These are phyloP conservation scores for Phyllosticta ampelicida DNA, from an alignment of 2,329 filamentous ascomycete genomes.

Conservation along the genomic window DNA sequence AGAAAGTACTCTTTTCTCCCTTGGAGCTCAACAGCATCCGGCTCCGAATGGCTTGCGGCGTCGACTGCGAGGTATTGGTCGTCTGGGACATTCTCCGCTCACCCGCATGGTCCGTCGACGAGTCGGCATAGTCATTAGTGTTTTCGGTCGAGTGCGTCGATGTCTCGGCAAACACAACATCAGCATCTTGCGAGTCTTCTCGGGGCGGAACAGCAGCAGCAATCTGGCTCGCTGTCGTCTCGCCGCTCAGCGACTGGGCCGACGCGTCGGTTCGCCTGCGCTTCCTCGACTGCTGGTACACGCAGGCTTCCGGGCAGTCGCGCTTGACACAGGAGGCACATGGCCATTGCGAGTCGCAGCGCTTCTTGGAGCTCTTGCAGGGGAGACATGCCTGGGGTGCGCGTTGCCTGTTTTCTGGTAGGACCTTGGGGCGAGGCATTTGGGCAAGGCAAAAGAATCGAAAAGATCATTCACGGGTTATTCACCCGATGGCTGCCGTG, in stretches of 20 bases:
- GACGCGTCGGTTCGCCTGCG: conserved; percentile 5
- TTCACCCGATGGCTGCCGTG: neutral
- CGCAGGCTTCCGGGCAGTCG: conserved; percentile 12
- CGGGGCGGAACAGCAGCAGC: conserved; percentile 3
- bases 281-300: conserved; percentile 12
- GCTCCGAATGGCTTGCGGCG: conserved; percentile 14
- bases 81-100: neutral
- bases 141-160: neutral
- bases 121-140: neutral
- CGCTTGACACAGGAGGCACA: conserved; percentile 16
- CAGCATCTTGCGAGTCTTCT: conserved; percentile 10
- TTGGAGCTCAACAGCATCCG: conserved; percentile 43
- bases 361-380: conserved; percentile 17
- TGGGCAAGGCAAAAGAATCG: neutral
- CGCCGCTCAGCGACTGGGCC: conserved; percentile 1
- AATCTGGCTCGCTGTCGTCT: neutral
- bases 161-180: neutral
- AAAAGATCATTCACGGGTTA: neutral
- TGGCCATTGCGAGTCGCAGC: conserved; percentile 15
- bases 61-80: neutral
- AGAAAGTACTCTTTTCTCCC: conserved; percentile 39
- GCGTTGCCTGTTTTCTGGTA: conserved; percentile 17
- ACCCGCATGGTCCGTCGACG: conserved; percentile 3
- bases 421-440: conserved; percentile 17
- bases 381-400: conserved; percentile 15